Percentiles rank a stretch among this genome's conserved stretches.
phyloP scores from a whole-genome alignment of 2,329 filamentous ascomycete species.

The Pleurostoma richardsiae region DNA sequence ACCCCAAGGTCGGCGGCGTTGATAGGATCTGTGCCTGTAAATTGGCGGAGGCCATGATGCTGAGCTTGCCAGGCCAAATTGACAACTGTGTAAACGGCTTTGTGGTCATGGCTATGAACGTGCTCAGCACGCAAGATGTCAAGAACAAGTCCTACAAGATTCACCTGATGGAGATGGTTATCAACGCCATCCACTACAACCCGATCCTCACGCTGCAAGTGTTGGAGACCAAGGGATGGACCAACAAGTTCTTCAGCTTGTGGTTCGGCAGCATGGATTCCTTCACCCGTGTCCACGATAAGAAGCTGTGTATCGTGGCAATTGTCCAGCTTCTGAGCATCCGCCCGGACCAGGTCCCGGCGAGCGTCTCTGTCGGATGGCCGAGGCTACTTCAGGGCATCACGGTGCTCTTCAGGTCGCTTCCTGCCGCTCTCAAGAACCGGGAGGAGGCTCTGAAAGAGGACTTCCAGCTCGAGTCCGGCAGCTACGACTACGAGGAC shows the following conservation, averaged over 20 bases:
- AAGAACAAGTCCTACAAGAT: constrained; percentile 93
- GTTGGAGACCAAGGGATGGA: constrained; percentile 89
- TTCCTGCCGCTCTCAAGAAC: constrained; percentile 83
- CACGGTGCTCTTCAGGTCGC: constrained; percentile 83
- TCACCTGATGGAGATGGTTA: constrained; percentile 97
- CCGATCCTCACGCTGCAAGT: constrained; percentile 78
- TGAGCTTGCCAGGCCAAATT: constrained; percentile 83
- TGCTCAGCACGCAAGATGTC: constrained; percentile 68
- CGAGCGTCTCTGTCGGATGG: constrained; percentile 94
- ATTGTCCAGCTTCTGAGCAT: constrained; percentile 83
- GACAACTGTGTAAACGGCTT: constrained; percentile 88
- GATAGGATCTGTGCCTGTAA: constrained; percentile 98
- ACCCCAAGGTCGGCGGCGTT: constrained; percentile 86
- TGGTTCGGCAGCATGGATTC: constrained; percentile 97
- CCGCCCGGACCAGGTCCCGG: constrained; percentile 74
- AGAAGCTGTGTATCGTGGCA: constrained; percentile 94
- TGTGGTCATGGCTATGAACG: constrained; percentile 80
- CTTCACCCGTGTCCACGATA: constrained; percentile 93
- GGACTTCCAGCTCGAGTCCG: constrained; percentile 68
- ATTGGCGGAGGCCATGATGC: constrained; percentile 93
- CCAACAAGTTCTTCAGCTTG: constrained; percentile 96
- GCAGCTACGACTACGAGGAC: constrained; percentile 56
- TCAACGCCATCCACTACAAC: constrained; percentile 98
- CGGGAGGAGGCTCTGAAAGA: constrained; percentile 90
- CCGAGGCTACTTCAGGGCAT: constrained; percentile 83